Conservation (phyloP, 106 monocot species). For the Dioscorea zingiberensis region DNA sequence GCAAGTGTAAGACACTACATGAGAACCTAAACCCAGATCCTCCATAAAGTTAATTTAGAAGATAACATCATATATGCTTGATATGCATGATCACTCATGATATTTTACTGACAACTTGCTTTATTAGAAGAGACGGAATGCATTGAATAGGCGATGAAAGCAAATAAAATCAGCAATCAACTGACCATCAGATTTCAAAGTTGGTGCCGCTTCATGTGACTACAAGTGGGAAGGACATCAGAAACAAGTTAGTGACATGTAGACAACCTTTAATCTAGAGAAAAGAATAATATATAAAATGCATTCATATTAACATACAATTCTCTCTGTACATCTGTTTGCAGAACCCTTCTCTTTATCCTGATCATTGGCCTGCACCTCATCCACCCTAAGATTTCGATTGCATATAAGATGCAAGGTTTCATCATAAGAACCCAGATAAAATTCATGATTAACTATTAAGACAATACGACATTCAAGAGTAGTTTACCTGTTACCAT, state of each 20-base stretch:
- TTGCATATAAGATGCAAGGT: conserved; percentile 12
- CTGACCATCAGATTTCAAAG: no score
- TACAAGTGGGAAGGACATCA: not conserved
- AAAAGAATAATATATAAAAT: no score
- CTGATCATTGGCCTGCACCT: conserved; percentile 26
- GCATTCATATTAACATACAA: conserved; percentile 13
- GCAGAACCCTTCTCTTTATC: conserved; percentile 1
- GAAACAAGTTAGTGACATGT: no score
- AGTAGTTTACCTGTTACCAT: conserved; percentile 33
- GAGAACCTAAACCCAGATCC: not conserved
- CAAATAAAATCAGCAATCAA: no score
- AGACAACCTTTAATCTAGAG: no score
- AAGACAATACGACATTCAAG: not conserved
- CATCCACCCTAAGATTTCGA: conserved; percentile 24
- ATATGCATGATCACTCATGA: no score
- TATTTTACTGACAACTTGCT: no score
- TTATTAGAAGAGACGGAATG: no score
- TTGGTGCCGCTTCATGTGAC: no score
- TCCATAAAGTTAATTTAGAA: no score
- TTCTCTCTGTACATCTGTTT: conserved; percentile 7
- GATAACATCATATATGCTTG: no score
- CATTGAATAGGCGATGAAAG: no score
- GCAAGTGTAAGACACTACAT: not conserved
- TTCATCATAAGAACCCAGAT: not conserved
- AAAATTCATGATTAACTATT: not conserved